Conservation (phyloP, 345 rosid species). For the Atalantia buxifolia region DNA sequence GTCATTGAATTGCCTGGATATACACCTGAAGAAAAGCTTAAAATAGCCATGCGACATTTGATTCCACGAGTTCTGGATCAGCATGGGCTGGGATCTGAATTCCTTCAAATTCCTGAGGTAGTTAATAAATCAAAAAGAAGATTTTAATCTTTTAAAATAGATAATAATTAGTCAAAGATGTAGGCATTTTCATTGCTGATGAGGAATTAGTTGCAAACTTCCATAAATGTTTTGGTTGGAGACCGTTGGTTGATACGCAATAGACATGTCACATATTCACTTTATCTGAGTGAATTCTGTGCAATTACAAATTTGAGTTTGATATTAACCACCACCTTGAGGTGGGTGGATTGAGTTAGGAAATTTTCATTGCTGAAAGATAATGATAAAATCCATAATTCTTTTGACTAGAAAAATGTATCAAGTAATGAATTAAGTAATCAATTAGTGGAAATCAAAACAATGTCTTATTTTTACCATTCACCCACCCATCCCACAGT, state of each 20-base stretch:
- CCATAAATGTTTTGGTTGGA: not conserved
- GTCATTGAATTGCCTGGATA: constrained; percentile 97
- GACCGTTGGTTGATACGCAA: not conserved
- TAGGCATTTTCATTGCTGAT: not conserved
- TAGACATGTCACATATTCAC: not conserved
- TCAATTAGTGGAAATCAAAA: not conserved
- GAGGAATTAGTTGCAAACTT: not conserved
- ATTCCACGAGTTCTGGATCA: constrained; percentile 96
- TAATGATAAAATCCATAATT: not conserved
- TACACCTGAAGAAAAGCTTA: constrained; percentile 93
- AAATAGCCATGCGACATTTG: constrained; percentile 86
- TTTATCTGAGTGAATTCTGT: not conserved
- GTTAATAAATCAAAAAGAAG: constrained; percentile 5
- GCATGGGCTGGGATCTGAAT: constrained; percentile 81
- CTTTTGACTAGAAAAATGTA: not conserved
- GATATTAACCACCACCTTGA: not conserved
- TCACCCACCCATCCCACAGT: not conserved
- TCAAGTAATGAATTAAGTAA: not conserved
- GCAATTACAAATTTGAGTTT: not conserved
- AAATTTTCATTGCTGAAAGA: not conserved
- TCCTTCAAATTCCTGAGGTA: constrained; percentile 98
- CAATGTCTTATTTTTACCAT: not conserved
- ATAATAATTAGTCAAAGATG: not conserved
- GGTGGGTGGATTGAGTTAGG: not conserved
- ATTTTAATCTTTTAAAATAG: not conserved